Percentiles rank a stretch among this genome's conserved stretches.
Conservation (phyloP, 225 moss, liverwort and hornwort species). For the Sphagnum contortum region DNA sequence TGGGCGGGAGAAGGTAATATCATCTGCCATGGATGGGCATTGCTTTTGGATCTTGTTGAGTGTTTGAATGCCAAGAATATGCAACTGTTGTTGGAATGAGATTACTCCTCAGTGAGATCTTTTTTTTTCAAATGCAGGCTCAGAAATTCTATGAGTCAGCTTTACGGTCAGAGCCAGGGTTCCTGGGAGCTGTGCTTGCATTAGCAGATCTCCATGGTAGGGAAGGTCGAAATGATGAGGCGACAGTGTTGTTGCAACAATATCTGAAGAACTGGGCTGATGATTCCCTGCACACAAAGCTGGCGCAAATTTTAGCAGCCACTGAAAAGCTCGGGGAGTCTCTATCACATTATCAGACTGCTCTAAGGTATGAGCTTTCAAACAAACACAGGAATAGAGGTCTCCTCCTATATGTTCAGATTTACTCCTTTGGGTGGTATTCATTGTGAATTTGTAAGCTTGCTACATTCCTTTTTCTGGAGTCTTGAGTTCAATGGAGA, state of each 20-base stretch:
- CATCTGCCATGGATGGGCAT: too few species aligned
- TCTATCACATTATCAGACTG: slow-evolving; percentile 80
- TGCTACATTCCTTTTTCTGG: too few species aligned
- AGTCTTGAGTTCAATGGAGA: too few species aligned
- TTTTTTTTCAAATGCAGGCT: slow-evolving; percentile 30
- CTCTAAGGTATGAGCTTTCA: slow-evolving; percentile 49
- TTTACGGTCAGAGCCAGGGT: slow-evolving; percentile 73
- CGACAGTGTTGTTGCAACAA: slow-evolving; percentile 57
- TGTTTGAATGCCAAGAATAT: too few species aligned
- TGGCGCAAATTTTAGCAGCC: slow-evolving; percentile 74
- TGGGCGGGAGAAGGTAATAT: slow-evolving; percentile 71
- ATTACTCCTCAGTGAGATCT: not conserved
- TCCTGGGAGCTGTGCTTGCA: slow-evolving; percentile 79
- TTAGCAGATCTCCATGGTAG: slow-evolving; percentile 70
- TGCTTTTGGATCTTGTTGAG: too few species aligned
- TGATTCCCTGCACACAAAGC: slow-evolving; percentile 79
- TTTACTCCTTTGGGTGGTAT: not conserved
- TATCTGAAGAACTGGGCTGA: slow-evolving; percentile 81
- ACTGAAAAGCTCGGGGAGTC: slow-evolving; percentile 78
- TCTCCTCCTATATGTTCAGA: not conserved
- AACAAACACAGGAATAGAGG: not conserved
- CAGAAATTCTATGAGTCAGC: slow-evolving; percentile 94
- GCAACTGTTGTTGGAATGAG: too few species aligned
- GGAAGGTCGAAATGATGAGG: slow-evolving; percentile 83
- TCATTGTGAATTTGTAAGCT: too few species aligned